Evolutionary conservation across 345 rosid genomes (phyloP).

Genomic region (Salix brachista): DNA sequence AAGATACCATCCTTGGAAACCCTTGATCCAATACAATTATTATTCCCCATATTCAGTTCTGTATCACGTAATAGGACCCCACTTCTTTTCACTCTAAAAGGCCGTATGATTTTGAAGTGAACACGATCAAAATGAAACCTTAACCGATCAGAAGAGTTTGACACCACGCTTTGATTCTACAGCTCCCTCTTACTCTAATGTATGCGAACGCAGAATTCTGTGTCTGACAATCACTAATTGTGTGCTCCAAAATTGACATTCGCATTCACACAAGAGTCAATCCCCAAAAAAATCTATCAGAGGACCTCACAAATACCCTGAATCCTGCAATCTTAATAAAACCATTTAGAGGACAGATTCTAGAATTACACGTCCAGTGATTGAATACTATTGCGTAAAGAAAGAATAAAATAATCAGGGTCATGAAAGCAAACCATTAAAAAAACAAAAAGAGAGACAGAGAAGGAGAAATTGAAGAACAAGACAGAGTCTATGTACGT

Average conservation of each 20-base stretch:
- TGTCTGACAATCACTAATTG: no score
- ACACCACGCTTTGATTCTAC: neutral
- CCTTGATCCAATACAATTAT: slow-evolving; percentile 49
- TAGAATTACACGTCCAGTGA: slow-evolving; percentile 16
- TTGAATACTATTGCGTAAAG: neutral
- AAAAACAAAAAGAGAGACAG: neutral
- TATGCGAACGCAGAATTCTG: neutral
- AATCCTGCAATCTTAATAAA: neutral
- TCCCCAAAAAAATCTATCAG: neutral
- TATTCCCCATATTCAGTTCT: slow-evolving; percentile 61
- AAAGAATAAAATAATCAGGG: neutral
- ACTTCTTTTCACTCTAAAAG: slow-evolving; percentile 1
- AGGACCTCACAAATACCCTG: neutral
- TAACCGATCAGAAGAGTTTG: neutral
- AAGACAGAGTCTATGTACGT: neutral
- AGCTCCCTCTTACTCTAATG: neutral
- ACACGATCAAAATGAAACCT: neutral
- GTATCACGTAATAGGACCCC: neutral
- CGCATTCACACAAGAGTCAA: neutral
- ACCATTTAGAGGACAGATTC: neutral
- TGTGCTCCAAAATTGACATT: no score
- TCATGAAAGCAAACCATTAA: neutral
- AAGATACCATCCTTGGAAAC: slow-evolving; percentile 23
- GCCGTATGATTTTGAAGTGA: slow-evolving; percentile 6
- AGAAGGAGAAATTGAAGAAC: neutral